Base-by-base conservation (phyloP, 2,329 filamentous ascomycete species). In the Helicocarpus griseus region DNA sequence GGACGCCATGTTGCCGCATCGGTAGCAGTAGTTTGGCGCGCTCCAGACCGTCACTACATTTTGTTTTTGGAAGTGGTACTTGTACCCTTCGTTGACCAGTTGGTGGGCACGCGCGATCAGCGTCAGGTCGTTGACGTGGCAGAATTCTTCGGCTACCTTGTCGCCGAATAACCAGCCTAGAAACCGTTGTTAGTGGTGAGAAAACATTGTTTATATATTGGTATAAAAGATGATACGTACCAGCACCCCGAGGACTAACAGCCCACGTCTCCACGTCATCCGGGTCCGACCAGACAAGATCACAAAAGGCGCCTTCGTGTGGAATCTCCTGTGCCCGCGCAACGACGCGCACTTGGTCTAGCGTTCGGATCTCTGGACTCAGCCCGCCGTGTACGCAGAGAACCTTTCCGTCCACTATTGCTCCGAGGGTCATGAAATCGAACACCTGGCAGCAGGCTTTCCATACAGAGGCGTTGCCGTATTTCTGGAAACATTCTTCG, bases 11-110 rank as follows among this genome's bases (percentile, higher is more conserved):
- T 98, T 98, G 67, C 93, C 93, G 68, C 93, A 98, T 70, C 93
- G 83, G 79, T 98, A 97, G 77, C 91, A 98, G 78, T 98, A 98
- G 71, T 91, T 91, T 56, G 87, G 87, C 49, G 87, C 87, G 84
- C 59, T 79, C 77, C 36, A 98, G 65, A 98, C 97, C 33, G 93
- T 98, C 55, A 98, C 93, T 48, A 98, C 93, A 61, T 98, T 97
- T 60, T 91, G 79, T 68, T 97, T 93, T 71, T 97, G 93, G 59
- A 90, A 96, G 33, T 58, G 56, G 91, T 93, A 98, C 70, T 97
- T 98, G 74, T 97, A 98, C 46, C 93, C 93, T 71, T 98, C 93
- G 91, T 97, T 98, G 55, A 98, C 93, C 69, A 98, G 77, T 75
- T 98, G 93, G 78, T 98, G 93, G 50, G 93, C 93, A 71, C 93